Evolutionary conservation across 1,284 basidiomycete genomes (phyloP).

Genomic region (Prillingera fragicola): DNA sequence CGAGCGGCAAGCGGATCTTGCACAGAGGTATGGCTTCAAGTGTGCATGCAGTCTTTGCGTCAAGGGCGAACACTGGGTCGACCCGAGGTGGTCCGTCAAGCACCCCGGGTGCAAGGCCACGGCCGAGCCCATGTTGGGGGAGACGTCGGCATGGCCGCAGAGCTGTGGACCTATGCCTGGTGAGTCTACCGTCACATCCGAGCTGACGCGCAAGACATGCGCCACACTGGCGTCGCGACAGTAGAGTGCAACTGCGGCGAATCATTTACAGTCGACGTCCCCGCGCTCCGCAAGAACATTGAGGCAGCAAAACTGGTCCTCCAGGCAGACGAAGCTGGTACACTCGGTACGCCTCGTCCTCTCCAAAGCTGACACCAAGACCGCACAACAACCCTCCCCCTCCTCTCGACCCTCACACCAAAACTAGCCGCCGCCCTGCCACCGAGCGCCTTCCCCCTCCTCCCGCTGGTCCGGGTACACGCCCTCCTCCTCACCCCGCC

Average conservation of each 20-base stretch:
- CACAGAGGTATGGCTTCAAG: conserved; percentile 71
- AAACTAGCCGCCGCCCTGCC: conserved; percentile 56
- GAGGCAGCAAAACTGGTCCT: conserved; percentile 64
- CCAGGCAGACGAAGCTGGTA: conserved; percentile 60
- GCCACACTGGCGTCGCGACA: not conserved
- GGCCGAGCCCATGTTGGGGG: too few relatives aligned
- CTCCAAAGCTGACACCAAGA: not conserved
- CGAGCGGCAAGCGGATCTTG: conserved; percentile 58
- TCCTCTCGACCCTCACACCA: conserved; percentile 58
- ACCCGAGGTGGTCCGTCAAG: conserved; percentile 59
- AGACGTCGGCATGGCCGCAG: conserved; percentile 4
- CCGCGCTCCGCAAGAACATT: conserved; percentile 54
- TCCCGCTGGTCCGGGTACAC: conserved; percentile 65
- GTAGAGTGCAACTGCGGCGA: conserved; percentile 52
- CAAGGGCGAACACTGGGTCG: conserved; percentile 44
- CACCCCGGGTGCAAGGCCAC: conserved; percentile 28
- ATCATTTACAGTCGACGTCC: conserved; percentile 52
- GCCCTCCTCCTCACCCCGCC: conserved; percentile 28
- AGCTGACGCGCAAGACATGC: conserved; percentile 11
- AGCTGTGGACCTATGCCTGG: conserved; percentile 26
- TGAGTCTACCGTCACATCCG: conserved; percentile 11
- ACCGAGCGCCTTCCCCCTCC: conserved; percentile 65
- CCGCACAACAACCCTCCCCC: conserved; percentile 54
- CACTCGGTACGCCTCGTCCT: conserved; percentile 38
- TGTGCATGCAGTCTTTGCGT: conserved; percentile 66